phyloP scores from a whole-genome alignment of 2,329 filamentous ascomycete species.

The Onygena corvina region DNA sequence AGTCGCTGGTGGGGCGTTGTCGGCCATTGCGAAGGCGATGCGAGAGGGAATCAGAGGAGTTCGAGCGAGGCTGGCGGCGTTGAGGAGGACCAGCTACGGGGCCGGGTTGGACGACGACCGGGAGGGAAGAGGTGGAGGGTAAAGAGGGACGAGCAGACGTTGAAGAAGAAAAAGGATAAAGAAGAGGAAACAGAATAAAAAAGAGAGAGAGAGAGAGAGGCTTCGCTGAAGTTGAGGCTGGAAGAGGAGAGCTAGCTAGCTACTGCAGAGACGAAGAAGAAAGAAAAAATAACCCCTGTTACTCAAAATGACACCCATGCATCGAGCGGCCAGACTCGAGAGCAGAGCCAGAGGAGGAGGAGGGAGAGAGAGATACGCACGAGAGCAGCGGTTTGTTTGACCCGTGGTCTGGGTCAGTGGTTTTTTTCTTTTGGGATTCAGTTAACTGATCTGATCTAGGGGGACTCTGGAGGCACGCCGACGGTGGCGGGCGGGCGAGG shows the following conservation, averaged over 20 bases:
- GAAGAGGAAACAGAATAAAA: not conserved
- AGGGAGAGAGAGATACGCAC: slow-evolving; percentile 10
- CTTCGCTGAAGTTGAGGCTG: not conserved
- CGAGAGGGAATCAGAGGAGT: no score
- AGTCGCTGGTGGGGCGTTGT: slow-evolving; percentile 53
- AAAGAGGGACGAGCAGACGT: not conserved
- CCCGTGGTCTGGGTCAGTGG: not conserved
- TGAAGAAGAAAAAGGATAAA: not conserved
- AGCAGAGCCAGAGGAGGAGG: slow-evolving; percentile 4
- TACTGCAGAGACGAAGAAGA: not conserved
- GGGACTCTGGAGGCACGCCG: no score
- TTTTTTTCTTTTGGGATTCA: not conserved
- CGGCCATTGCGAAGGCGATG: slow-evolving; percentile 52
- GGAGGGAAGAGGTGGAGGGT: not conserved
- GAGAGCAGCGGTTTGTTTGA: not conserved
- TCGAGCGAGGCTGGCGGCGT: no score
- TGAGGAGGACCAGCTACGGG: no score
- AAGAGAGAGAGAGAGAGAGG: not conserved
- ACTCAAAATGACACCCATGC: not conserved
- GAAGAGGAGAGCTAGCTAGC: slow-evolving; percentile 3
- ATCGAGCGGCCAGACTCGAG: not conserved
- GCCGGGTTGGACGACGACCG: no score
- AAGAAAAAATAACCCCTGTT: slow-evolving; percentile 9
- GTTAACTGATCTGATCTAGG: slow-evolving; percentile 5
- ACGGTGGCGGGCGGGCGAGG: not conserved